Conservation (phyloP, 1,284 basidiomycete genomes). For the Cutaneotrichosporon sp. region DNA sequence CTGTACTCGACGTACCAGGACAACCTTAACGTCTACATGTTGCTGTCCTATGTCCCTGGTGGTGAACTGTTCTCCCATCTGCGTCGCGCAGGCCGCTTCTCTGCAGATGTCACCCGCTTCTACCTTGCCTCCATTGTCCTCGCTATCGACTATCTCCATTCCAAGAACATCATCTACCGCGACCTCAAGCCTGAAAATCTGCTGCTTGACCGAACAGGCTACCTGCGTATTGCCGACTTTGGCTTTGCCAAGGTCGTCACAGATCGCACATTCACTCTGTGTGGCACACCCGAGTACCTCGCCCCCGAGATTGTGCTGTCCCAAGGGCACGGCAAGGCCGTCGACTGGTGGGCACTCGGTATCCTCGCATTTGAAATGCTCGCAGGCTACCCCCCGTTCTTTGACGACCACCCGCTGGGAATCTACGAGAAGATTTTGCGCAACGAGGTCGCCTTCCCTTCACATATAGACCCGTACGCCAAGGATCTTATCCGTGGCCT, state of each 20-base stretch:
- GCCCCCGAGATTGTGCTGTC: slow-evolving; percentile 51
- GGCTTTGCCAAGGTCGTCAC: slow-evolving; percentile 53
- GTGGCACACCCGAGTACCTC: slow-evolving; percentile 51
- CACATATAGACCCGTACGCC: slow-evolving; percentile 50
- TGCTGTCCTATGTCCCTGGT: slow-evolving; percentile 53
- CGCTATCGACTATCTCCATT: slow-evolving; percentile 51
- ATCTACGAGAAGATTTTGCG: slow-evolving; percentile 51
- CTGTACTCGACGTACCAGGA: slow-evolving; percentile 52
- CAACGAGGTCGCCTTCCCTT: slow-evolving; percentile 50
- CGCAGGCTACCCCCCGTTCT: slow-evolving; percentile 50
- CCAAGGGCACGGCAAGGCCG: slow-evolving; percentile 53
- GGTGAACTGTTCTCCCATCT: slow-evolving; percentile 54
- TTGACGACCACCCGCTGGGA: slow-evolving; percentile 48
- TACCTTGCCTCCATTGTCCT: slow-evolving; percentile 53
- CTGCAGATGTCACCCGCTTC: slow-evolving; percentile 53
- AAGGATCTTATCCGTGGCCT: slow-evolving; percentile 51
- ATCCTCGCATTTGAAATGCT: slow-evolving; percentile 53
- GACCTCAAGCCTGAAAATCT: slow-evolving; percentile 55
- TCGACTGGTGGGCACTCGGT: slow-evolving; percentile 54
- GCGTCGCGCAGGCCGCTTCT: slow-evolving; percentile 50
- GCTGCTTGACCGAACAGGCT: slow-evolving; percentile 49
- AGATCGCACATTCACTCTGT: slow-evolving; percentile 50
- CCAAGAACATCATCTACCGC: slow-evolving; percentile 51
- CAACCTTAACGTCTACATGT: slow-evolving; percentile 53
- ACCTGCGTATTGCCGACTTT: slow-evolving; percentile 52